A percentile compares a stretch with the other conserved stretches of the same genome.
Evolutionary conservation across 2,329 filamentous ascomycete genomes (phyloP).

Genomic region (Aspergillus latus): DNA sequence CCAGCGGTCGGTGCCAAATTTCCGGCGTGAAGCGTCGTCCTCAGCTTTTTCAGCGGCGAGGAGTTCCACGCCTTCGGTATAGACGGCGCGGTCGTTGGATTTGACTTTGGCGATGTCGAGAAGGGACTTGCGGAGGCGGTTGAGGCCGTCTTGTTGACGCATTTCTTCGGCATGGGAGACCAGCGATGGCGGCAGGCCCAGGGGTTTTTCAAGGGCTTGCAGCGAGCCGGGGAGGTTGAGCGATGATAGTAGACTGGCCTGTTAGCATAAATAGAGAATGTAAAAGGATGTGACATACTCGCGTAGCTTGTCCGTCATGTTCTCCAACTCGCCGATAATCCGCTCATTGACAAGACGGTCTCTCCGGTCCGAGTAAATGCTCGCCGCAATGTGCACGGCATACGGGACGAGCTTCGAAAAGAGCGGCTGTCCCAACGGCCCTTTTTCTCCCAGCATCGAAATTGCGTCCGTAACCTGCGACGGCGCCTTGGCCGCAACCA

Average conservation of each 20-base stretch:
- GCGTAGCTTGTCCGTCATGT: slow-evolving; percentile 75
- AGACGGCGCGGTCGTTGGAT: slow-evolving; percentile 71
- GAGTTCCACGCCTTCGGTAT: slow-evolving; percentile 77
- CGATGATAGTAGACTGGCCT: slow-evolving; percentile 62
- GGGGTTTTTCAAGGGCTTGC: slow-evolving; percentile 90
- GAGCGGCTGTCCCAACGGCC: slow-evolving; percentile 77
- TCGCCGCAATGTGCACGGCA: slow-evolving; percentile 89
- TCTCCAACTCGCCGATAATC: slow-evolving; percentile 81
- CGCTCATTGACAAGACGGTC: slow-evolving; percentile 88
- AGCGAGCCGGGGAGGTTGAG: slow-evolving; percentile 88
- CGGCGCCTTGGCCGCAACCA: slow-evolving; percentile 78
- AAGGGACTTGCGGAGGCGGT: slow-evolving; percentile 73
- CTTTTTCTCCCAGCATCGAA: slow-evolving; percentile 74
- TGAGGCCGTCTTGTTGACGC: slow-evolving; percentile 81
- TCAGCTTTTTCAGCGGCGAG: slow-evolving; percentile 79
- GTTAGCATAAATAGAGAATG: slow-evolving; percentile 15
- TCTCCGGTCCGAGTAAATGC: slow-evolving; percentile 88
- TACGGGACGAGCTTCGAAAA: slow-evolving; percentile 94
- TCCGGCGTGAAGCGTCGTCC: slow-evolving; percentile 71
- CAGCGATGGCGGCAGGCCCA: slow-evolving; percentile 81
- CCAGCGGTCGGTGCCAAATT: slow-evolving; percentile 89
- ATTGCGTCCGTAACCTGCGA: slow-evolving; percentile 79
- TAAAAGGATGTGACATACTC: slow-evolving; percentile 47
- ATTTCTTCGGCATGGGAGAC: slow-evolving; percentile 92
- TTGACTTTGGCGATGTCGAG: slow-evolving; percentile 91